These are phyloP conservation scores for Botrytis byssoidea DNA, from an alignment of 2,329 filamentous ascomycete species.

Conservation along the genomic window DNA sequence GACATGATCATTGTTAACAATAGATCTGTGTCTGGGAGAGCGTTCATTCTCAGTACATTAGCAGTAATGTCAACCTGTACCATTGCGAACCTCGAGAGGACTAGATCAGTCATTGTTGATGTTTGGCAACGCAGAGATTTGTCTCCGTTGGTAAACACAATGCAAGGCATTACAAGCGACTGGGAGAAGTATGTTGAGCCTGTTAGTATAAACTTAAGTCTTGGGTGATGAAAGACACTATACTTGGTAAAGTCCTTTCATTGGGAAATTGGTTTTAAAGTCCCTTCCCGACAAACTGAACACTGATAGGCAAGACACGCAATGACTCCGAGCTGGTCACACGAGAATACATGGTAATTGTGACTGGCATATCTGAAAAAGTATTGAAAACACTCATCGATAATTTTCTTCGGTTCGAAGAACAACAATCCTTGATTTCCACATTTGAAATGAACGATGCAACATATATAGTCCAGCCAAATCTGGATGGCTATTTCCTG, in stretches of 20 bases:
- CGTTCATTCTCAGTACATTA: background rate
- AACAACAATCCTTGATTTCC: background rate
- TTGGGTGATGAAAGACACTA: background rate
- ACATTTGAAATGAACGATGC: background rate
- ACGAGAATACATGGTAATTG: background rate
- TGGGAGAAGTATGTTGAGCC: background rate
- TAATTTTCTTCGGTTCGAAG: background rate
- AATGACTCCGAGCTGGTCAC: background rate
- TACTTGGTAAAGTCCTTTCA: background rate
- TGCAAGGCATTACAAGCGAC: background rate
- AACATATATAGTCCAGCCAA: background rate
- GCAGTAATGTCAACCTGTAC: background rate
- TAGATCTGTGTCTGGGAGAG: background rate
- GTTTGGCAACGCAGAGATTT: background rate
- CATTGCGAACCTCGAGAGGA: background rate
- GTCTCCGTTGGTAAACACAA: background rate
- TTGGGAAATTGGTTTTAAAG: background rate
- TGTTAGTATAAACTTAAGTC: background rate
- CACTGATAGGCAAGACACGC: background rate
- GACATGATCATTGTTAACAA: background rate
- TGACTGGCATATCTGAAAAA: background rate
- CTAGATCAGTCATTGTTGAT: background rate
- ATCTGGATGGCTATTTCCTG: background rate
- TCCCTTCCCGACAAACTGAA: background rate
- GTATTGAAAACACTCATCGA: background rate